A percentile compares a stretch with the other conserved stretches of the same genome.
Evolutionary conservation across 2,329 filamentous ascomycete genomes (phyloP).

Genomic region (Aplosporella prunicola): DNA sequence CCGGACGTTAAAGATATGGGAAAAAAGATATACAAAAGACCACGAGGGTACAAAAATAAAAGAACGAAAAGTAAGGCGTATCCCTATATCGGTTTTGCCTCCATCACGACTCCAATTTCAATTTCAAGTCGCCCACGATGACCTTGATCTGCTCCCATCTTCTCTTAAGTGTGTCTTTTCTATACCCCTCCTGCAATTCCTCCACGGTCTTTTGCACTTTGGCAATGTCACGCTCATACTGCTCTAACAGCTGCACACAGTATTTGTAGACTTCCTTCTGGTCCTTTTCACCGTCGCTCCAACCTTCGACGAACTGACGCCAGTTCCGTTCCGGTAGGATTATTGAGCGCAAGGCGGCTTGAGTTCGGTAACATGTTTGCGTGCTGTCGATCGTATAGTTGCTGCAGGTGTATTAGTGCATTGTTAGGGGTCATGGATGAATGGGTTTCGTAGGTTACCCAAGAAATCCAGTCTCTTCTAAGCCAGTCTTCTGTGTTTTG

Average conservation of each 20-base stretch:
- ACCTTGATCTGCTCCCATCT: constrained; percentile 31
- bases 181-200: constrained; percentile 21
- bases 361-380: constrained; percentile 36
- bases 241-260: constrained; percentile 22
- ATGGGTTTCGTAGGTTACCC: constrained; percentile 20
- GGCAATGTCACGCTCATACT: constrained; percentile 19
- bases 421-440: not conserved
- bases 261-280: constrained; percentile 29
- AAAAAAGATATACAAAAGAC: constrained; percentile 7
- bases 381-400: constrained; percentile 22
- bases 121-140: constrained; percentile 13
- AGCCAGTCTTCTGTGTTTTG: constrained; percentile 20
- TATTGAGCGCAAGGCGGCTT: constrained; percentile 33
- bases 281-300: constrained; percentile 26
- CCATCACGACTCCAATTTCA: constrained; percentile 3
- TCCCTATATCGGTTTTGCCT: not conserved
- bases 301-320: constrained; percentile 22
- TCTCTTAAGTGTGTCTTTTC: constrained; percentile 16
- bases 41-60: not conserved
- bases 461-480: constrained; percentile 36
- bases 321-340: constrained; percentile 19
- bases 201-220: constrained; percentile 18
- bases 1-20: no score
- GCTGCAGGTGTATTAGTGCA: constrained; percentile 10
- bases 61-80: no score